These are phyloP conservation scores for Candida sanyaensis DNA, from an alignment of 1,139 yeast genomes.

Conservation along the genomic window DNA sequence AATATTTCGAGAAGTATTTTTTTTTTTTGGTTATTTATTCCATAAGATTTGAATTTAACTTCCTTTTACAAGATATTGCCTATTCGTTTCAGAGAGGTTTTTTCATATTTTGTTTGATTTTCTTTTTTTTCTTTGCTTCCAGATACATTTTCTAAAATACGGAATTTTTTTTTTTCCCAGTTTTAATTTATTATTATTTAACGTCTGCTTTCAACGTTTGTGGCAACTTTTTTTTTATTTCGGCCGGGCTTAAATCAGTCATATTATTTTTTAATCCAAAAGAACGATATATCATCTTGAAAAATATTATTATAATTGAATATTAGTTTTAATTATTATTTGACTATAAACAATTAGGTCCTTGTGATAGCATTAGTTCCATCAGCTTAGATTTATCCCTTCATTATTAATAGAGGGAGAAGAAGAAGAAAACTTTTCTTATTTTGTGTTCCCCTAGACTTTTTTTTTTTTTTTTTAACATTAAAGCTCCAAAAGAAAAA, in stretches of 20 bases:
- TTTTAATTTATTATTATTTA: background rate
- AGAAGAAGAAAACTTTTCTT: background rate
- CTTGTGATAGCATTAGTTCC: too few species aligned
- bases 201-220: background rate
- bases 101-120: background rate
- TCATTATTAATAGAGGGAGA: background rate
- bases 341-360: too few species aligned
- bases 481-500: background rate
- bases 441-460: slow-evolving; percentile 1
- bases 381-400: too few species aligned
- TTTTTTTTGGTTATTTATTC: background rate
- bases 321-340: too few species aligned
- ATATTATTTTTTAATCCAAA: background rate
- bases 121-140: background rate
- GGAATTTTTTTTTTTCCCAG: too few species aligned
- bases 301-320: background rate
- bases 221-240: too few species aligned
- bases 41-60: background rate
- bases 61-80: background rate
- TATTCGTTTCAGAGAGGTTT: background rate
- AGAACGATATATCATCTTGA: background rate
- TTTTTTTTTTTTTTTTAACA: too few species aligned
- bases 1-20: too few species aligned
- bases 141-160: too few species aligned
- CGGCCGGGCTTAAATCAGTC: too few species aligned